Conservation (phyloP, 2,329 filamentous ascomycete genomes). For the Thermoascus crustaceus region DNA sequence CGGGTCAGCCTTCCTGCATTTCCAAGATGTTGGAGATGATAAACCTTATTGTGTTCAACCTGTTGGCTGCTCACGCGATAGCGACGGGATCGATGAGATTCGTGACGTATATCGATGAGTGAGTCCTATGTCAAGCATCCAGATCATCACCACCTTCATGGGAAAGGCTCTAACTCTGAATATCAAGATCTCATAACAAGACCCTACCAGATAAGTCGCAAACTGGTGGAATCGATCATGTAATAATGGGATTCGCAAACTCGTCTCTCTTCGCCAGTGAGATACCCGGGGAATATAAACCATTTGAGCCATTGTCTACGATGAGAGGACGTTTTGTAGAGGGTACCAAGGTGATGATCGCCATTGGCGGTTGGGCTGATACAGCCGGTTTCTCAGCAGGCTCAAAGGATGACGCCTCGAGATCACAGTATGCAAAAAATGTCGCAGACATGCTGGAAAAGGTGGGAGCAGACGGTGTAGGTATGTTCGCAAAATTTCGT, state of each 20-base stretch:
- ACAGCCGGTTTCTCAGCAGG: constrained; percentile 54
- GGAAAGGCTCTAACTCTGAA: constrained; percentile 5
- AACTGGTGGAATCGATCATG: constrained; percentile 45
- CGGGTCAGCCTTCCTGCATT: too few relatives aligned
- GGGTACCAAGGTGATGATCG: constrained; percentile 57
- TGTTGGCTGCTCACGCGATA: constrained; percentile 23
- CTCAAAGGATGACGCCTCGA: constrained; percentile 44
- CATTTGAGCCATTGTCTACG: constrained; percentile 46
- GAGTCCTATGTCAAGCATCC: constrained; percentile 10
- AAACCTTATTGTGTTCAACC: constrained; percentile 19
- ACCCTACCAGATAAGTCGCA: constrained; percentile 25
- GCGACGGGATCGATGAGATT: constrained; percentile 26
- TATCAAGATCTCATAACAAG: constrained; percentile 34
- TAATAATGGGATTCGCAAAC: constrained; percentile 49
- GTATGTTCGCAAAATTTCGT: too few relatives aligned
- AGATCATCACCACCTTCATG: background rate
- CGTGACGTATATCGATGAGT: constrained; percentile 44
- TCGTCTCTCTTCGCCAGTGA: constrained; percentile 43
- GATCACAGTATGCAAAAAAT: constrained; percentile 55
- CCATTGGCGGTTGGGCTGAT: constrained; percentile 69
- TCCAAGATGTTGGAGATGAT: constrained; percentile 20
- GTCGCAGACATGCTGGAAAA: constrained; percentile 54
- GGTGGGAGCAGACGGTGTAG: constrained; percentile 58
- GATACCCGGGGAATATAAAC: constrained; percentile 38
- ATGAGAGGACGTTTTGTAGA: constrained; percentile 47